Base-by-base conservation (phyloP, 495 filamentous ascomycete genomes). In the Sabuloglossum arenarium region DNA sequence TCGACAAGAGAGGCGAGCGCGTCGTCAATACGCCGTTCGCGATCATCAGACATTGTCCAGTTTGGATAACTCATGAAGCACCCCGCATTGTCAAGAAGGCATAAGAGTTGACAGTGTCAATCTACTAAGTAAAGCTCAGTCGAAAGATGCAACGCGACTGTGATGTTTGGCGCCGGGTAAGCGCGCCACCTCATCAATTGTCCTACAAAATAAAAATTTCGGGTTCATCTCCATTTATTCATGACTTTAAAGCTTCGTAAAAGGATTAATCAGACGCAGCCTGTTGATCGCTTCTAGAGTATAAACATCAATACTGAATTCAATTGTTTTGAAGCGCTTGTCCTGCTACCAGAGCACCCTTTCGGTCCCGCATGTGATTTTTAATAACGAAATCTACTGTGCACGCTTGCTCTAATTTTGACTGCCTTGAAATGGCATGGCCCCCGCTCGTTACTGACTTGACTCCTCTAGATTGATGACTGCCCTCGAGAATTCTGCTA, bases 1-100 rank as follows among this genome's bases (percentile, higher is more conserved):
- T 78, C 72, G 61, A 79, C 68, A 24, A 79, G 73, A 58, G 74
- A 71, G 50, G 73, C 72, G 60, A 79, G 66, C 56, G 75, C 76
- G 60, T 76, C 75, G 34, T 77, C 72, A 59, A 79, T 68, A 62
- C 76, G 76, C 45, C 61, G 10, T 45, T 54, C 54, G 14, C 55
- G 57, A 37, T 50, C 55, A 37, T 56, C 42, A 25, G 58, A 24
- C 58, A 59, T 59, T 50, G 30, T 42, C 6, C 21, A n/a, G 29
- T 37, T 6, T 30, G 50, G 16, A 5, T 21, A 43, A 43, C 12
- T 43, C n/a, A 43, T 43, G 39, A 23, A 43, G 39, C 12, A 43
- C 39, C 16, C 19, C 4, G 39, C 16, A 23, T 43, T 14, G 34
- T 14, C 6, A 21, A 43, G 10, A n/a, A n/a, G n/a, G n/a, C n/a